phyloP scores from a whole-genome alignment of 768 basidiomycete genomes.

The Sporobolomyces roseus region DNA sequence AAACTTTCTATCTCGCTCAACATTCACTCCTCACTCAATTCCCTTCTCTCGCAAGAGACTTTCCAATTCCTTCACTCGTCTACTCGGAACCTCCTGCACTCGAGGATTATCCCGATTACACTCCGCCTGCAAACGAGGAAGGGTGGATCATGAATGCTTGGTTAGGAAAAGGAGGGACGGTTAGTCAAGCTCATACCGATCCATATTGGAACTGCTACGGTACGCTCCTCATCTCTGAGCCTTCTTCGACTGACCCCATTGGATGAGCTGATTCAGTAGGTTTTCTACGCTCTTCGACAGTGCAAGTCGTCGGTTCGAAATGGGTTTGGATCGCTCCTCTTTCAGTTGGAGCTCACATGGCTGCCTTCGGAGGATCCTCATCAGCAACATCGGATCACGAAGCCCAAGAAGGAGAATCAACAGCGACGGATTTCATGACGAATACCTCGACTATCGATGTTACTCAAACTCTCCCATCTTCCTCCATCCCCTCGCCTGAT shows the following conservation, averaged over 20 bases:
- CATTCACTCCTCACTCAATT: constrained; percentile 82
- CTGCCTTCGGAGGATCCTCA: constrained; percentile 50
- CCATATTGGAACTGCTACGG: constrained; percentile 90
- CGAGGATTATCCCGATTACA: constrained; percentile 54
- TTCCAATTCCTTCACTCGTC: constrained; percentile 81
- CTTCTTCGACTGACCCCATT: neutral
- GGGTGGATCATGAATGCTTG: constrained; percentile 69
- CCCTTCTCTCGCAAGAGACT: constrained; percentile 68
- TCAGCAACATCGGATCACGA: neutral
- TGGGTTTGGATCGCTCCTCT: constrained; percentile 90
- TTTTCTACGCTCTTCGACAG: constrained; percentile 50
- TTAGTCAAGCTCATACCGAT: constrained; percentile 90
- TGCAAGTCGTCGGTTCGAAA: constrained; percentile 83
- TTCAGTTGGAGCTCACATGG: constrained; percentile 53
- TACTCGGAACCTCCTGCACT: constrained; percentile 58
- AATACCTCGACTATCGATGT: constrained; percentile 85
- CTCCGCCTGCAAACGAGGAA: constrained; percentile 64
- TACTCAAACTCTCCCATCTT: constrained; percentile 51
- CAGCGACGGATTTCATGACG: constrained; percentile 53
- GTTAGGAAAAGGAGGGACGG: constrained; percentile 72
- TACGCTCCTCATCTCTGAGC: constrained; percentile 48
- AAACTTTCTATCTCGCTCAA: constrained; percentile 75
- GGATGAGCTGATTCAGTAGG: too few species aligned
- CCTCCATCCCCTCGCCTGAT: constrained; percentile 12
- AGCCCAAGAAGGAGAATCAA: neutral